Conservation (phyloP, 768 basidiomycete species). For the Termitomyces sp. region DNA sequence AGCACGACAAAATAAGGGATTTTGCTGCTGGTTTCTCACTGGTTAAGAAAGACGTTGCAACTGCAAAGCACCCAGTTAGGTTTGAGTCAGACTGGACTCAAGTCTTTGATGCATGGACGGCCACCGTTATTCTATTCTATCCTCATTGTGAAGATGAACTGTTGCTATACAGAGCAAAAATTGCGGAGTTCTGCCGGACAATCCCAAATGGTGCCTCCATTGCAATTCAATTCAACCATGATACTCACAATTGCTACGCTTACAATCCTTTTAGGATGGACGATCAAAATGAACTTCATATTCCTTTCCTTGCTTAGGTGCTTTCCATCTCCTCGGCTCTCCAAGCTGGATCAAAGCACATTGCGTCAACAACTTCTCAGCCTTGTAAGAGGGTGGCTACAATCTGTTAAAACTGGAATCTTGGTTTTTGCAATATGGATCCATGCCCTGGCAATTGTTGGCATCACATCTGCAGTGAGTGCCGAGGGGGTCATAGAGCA, state of each 20-base stretch:
- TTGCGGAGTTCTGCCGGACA: neutral
- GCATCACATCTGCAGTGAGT: neutral
- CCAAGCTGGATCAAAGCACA: rapidly evolving
- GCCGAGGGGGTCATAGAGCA: neutral
- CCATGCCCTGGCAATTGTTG: neutral
- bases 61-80: neutral
- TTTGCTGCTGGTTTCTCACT: neutral
- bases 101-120: neutral
- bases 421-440: neutral
- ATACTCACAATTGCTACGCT: neutral
- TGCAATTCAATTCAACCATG: neutral
- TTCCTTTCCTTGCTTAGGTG: neutral
- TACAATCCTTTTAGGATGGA: neutral
- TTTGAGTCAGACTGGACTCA: neutral
- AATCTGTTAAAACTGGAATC: neutral
- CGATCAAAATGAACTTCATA: neutral
- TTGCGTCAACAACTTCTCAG: too few relatives aligned
- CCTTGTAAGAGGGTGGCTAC: neutral
- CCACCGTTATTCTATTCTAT: neutral
- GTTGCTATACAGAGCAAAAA: rapidly evolving
- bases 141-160: neutral
- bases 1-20: neutral
- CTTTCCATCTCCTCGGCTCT: neutral
- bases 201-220: neutral
- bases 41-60: neutral